Evolutionary conservation across 2,329 filamentous ascomycete species (phyloP).

Genomic region (Epichloe typhina): DNA sequence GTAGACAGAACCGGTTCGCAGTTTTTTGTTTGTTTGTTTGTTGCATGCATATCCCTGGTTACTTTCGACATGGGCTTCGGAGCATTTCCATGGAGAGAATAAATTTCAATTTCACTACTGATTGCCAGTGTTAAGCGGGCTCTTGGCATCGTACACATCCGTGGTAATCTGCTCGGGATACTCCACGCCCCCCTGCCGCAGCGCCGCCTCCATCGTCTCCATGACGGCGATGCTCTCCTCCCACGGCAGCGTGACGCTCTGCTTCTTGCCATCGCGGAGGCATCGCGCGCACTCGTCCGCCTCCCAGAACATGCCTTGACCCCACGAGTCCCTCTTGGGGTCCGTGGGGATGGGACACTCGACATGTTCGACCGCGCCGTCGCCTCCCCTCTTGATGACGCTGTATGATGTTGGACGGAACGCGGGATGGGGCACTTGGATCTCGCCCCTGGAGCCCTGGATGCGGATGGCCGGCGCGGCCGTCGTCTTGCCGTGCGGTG

Average conservation of each 20-base stretch:
- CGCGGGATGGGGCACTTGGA: constrained; percentile 62
- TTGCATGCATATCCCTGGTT: too few species aligned
- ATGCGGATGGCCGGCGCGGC: constrained; percentile 60
- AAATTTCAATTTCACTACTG: constrained; percentile 10
- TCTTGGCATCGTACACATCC: constrained; percentile 44
- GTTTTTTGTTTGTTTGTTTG: too few species aligned
- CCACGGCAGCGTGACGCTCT: constrained; percentile 58
- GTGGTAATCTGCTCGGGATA: constrained; percentile 45
- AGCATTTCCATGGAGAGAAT: too few species aligned
- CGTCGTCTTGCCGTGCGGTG: constrained; percentile 46
- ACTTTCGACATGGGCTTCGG: too few species aligned
- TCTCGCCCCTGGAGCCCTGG: constrained; percentile 69
- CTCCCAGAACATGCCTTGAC: constrained; percentile 83
- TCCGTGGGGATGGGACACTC: constrained; percentile 41
- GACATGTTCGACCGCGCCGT: constrained; percentile 34
- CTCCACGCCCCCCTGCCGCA: constrained; percentile 38
- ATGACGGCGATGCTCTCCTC: constrained; percentile 75
- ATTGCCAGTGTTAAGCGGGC: constrained; percentile 46
- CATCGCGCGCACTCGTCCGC: constrained; percentile 68
- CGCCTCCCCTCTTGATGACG: constrained; percentile 41
- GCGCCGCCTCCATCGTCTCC: constrained; percentile 50
- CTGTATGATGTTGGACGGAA: constrained; percentile 55
- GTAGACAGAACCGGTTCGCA: too few species aligned
- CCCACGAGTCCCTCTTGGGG: constrained; percentile 32
- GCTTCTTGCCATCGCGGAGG: constrained; percentile 60